Evolutionary conservation across 1,284 basidiomycete species (phyloP).

Genomic region (Trichosporon coremiiforme): DNA sequence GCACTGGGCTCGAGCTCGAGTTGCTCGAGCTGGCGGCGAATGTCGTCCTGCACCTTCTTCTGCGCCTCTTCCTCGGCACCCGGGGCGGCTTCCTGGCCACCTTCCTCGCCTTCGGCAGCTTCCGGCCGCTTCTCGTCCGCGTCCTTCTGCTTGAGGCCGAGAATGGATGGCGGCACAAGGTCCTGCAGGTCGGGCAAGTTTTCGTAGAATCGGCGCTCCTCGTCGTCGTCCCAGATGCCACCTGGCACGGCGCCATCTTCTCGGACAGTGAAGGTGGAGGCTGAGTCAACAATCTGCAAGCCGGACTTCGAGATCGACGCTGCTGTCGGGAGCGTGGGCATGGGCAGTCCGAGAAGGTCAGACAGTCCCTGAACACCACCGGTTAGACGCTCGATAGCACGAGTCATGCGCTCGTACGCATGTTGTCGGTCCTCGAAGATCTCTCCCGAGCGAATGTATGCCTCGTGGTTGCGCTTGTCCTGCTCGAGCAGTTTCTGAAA

Average conservation of each 20-base stretch:
- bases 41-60: slow-evolving; percentile 59
- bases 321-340: slow-evolving; percentile 78
- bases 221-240: slow-evolving; percentile 98
- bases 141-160: slow-evolving; percentile 70
- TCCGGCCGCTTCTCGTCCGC: slow-evolving; percentile 29
- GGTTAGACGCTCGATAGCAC: slow-evolving; percentile 86
- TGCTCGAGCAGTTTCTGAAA: slow-evolving; percentile 87
- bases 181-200: slow-evolving; percentile 89
- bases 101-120: slow-evolving; percentile 43
- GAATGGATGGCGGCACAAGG: slow-evolving; percentile 80
- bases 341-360: slow-evolving; percentile 76
- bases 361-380: slow-evolving; percentile 85
- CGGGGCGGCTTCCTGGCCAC: slow-evolving; percentile 20
- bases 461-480: slow-evolving; percentile 94
- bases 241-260: slow-evolving; percentile 64
- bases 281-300: slow-evolving; percentile 58
- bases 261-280: slow-evolving; percentile 60
- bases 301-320: slow-evolving; percentile 58
- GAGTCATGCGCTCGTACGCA: slow-evolving; percentile 97
- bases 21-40: slow-evolving; percentile 56
- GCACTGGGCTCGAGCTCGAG: slow-evolving; percentile 39
- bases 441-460: slow-evolving; percentile 96
- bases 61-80: slow-evolving; percentile 42
- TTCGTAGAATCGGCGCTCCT: slow-evolving; percentile 92
- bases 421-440: slow-evolving; percentile 99